These are phyloP conservation scores for Globisporangium okanoganense DNA, from an alignment of 352 stramenopile genomes.

Conservation along the genomic window DNA sequence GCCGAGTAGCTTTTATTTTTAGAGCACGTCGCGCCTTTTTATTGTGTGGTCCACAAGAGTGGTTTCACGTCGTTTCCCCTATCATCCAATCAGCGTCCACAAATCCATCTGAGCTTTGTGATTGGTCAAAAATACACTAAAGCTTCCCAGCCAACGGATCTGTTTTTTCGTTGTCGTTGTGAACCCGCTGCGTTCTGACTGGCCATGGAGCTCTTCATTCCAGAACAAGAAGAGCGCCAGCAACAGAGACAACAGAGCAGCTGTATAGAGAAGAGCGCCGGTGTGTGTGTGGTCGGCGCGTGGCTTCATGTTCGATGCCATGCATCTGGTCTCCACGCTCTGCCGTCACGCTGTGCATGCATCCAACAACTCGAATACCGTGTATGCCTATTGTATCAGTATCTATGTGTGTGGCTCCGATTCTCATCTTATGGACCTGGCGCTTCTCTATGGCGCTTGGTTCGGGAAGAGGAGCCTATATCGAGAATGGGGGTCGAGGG, in stretches of 20 bases:
- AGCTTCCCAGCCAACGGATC: background rate
- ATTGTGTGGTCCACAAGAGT: background rate
- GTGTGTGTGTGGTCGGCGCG: background rate
- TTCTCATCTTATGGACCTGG: constrained; percentile 4
- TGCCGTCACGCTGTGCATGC: background rate
- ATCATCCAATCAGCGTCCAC: background rate
- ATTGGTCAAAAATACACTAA: background rate
- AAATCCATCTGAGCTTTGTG: background rate
- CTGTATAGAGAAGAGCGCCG: background rate
- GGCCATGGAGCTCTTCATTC: background rate
- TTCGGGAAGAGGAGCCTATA: constrained; percentile 24
- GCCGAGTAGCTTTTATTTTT: too few species aligned
- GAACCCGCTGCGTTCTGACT: background rate
- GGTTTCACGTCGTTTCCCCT: background rate
- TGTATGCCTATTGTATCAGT: background rate
- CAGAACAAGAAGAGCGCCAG: background rate
- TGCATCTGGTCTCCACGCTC: too few species aligned
- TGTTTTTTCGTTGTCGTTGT: background rate
- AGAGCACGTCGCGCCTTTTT: too few species aligned
- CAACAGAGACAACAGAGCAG: background rate
- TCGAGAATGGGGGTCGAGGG: constrained; percentile 43
- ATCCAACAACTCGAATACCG: too few species aligned
- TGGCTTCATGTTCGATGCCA: too few species aligned
- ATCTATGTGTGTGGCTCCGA: background rate
- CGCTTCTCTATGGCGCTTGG: constrained; percentile 7